Evolutionary conservation across 306 rosid genomes (phyloP).

Genomic region (Dryas octopetala): DNA sequence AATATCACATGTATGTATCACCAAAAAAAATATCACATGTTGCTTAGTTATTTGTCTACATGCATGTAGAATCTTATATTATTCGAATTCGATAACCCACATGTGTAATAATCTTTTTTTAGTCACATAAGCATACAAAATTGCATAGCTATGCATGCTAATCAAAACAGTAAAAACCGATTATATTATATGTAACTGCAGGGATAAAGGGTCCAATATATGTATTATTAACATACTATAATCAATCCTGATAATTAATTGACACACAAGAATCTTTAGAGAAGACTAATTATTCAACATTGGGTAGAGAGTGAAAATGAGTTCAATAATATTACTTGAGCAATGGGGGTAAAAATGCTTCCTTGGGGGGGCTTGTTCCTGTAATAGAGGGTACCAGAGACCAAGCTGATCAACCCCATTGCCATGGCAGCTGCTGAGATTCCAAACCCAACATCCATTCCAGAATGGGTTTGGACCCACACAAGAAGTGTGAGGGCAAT

Average conservation of each 20-base stretch:
- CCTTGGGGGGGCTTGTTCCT: conserved; percentile 89
- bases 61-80: neutral
- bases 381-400: conserved; percentile 70
- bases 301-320: too few relatives aligned
- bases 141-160: conserved; percentile 7
- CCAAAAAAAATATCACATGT: too few relatives aligned
- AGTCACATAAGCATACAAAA: conserved; percentile 16
- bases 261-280: too few relatives aligned
- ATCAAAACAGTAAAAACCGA: conserved; percentile 2
- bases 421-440: conserved; percentile 95
- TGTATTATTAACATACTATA: too few relatives aligned
- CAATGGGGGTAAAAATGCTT: conserved; percentile 75
- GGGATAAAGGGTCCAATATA: too few relatives aligned
- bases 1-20: too few relatives aligned
- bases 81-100: conserved; percentile 23
- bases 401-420: conserved; percentile 65
- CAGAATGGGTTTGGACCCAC: conserved; percentile 97
- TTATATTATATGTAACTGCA: too few relatives aligned
- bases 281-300: too few relatives aligned
- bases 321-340: conserved; percentile 39
- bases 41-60: neutral
- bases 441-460: conserved; percentile 95
- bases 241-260: too few relatives aligned
- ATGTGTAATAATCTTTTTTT: conserved; percentile 16
- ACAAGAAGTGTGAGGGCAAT: conserved; percentile 80